These are phyloP conservation scores for Lumnitzera racemosa DNA, from an alignment of 345 rosid species.

Conservation along the genomic window DNA sequence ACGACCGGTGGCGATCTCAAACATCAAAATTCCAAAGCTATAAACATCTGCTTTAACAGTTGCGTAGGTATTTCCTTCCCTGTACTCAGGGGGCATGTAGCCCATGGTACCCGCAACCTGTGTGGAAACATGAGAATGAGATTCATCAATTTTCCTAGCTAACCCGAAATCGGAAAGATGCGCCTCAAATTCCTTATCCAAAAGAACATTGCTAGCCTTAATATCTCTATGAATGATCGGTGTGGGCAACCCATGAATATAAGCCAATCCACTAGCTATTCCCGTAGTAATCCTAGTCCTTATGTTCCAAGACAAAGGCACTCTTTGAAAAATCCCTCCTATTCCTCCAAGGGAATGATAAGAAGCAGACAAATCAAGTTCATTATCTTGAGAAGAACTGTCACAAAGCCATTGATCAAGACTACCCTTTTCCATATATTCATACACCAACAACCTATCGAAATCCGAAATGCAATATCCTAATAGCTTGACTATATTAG, in stretches of 20 bases:
- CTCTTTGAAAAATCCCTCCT: conserved; percentile 3
- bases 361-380: not conserved
- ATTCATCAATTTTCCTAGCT: conserved; percentile 41
- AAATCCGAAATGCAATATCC: conserved; percentile 65
- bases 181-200: conserved; percentile 50
- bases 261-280: conserved; percentile 63
- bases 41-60: conserved; percentile 63
- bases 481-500: conserved; percentile 60
- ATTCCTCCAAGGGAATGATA: no score
- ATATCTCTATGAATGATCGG: conserved; percentile 86
- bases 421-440: conserved; percentile 63
- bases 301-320: conserved; percentile 48
- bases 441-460: conserved; percentile 70
- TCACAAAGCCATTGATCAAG: conserved; percentile 80
- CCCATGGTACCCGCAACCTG: conserved; percentile 95
- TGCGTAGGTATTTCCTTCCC: conserved; percentile 61
- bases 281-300: conserved; percentile 40
- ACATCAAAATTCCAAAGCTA: conserved; percentile 77
- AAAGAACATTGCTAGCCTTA: conserved; percentile 68
- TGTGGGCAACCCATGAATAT: conserved; percentile 51
- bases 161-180: conserved; percentile 86
- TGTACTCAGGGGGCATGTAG: conserved; percentile 96
- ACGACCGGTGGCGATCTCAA: conserved; percentile 51
- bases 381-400: conserved; percentile 11
- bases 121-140: conserved; percentile 76